Base-by-base conservation (phyloP, 805 yeast genomes). In the Teunomyces gatunensis region DNA sequence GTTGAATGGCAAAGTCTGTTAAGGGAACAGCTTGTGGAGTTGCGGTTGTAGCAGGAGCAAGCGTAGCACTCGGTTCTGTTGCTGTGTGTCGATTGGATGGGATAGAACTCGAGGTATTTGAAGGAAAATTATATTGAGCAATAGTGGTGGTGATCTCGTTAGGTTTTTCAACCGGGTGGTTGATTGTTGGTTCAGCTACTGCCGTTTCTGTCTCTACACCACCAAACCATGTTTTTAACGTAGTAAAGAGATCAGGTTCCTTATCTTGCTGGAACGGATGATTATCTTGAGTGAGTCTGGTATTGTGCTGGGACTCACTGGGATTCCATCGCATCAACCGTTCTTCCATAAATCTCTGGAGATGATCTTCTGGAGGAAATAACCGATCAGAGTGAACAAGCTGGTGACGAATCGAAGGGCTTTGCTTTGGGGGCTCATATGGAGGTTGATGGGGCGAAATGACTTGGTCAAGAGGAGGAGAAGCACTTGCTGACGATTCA, bases 271-370 rank as follows among this genome's bases (percentile, higher is more conserved):
- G 66, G 43, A 63, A 71, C n/a, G 74, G 73, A 45, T 69, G 74
- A 5, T 23, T 46, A 0, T 64, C 69, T 47, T 41, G 7, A 64
- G 2, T 58, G 43, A 2, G 47, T 47, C n/a, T 64, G 67, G 57
- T 51, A 45, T 67, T 64, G 39, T 63, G 63, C 35, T 68, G 71
- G 0, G 73, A 66, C 7, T 60, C 65, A 10, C 57, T 51, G 3
- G 72, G 71, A 42, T 66, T 55, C 65, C 69, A 69, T 30, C 69
- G 45, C 1, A 60, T 46, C 29, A 67, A 51, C 39, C 72, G 47
- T 7, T 64, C 67, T 47, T 68, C 72, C 59, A 66, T 58, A 63
- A 25, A 57, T 4, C 58, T 59, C 17, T 54, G 57, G 40, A 66
- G 63, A 27, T 47, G 42, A 44, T 56, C 59, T 28, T 21, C 41